These are phyloP conservation scores for Lichtheimia ornata DNA, from an alignment of 371 early-diverging fungal species.

Conservation along the genomic window DNA sequence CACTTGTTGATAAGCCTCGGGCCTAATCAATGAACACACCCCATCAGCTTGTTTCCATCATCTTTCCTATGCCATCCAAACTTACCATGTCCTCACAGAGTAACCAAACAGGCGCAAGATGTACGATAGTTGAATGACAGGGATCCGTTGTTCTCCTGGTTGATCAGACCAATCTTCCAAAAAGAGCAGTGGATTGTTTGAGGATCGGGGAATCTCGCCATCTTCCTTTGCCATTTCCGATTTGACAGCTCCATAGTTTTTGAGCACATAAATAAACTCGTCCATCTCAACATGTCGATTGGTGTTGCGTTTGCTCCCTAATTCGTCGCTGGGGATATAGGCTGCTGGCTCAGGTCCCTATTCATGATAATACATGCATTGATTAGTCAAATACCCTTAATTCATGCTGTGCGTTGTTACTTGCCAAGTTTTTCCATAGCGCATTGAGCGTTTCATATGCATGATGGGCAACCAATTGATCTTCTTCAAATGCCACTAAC, in stretches of 20 bases:
- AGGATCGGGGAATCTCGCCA: background rate
- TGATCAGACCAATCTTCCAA: slow-evolving; percentile 14
- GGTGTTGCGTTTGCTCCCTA: background rate
- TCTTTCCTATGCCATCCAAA: background rate
- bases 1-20: slow-evolving; percentile 26
- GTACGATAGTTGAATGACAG: slow-evolving; percentile 31
- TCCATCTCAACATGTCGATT: slow-evolving; percentile 14
- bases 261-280: slow-evolving; percentile 14
- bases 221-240: slow-evolving; percentile 8
- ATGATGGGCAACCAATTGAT: slow-evolving; percentile 26
- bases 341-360: slow-evolving; percentile 14
- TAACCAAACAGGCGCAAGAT: slow-evolving; percentile 32
- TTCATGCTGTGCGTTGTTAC: background rate
- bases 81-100: slow-evolving; percentile 32
- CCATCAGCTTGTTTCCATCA: background rate
- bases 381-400: background rate
- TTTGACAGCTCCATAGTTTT: slow-evolving; percentile 18
- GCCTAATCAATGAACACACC: slow-evolving; percentile 12
- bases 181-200: background rate
- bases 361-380: slow-evolving; percentile 1
- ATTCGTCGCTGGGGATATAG: background rate
- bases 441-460: slow-evolving; percentile 30
- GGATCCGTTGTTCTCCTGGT: slow-evolving; percentile 20
- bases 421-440: slow-evolving; percentile 32
- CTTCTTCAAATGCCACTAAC: slow-evolving; percentile 33